Evolutionary conservation across 2,329 filamentous ascomycete species (phyloP), one percentile per base, ranked within the genome.

Genomic region (Paraphaeosphaeria sporulosa): DNA sequence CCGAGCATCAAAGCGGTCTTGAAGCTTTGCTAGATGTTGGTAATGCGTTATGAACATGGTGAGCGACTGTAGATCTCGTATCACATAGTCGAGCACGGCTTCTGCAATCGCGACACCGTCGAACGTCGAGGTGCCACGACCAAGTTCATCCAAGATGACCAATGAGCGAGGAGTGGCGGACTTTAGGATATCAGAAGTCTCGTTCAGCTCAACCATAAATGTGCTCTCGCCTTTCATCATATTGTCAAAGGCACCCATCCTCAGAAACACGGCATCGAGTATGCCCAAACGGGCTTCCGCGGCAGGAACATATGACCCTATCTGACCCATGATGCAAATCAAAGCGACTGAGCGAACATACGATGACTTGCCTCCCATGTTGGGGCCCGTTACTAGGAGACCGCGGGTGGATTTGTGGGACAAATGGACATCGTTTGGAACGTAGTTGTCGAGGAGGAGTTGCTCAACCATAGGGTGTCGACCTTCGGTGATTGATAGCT

Each of bases 351-450:
- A 92, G 55, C 95, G 92, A 23, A 99, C 94, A 77, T 97, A 99
- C 59, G 91, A 95, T n/a, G 93, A 97, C 76, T 99, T 99, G 58
- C 95, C 95, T 71, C 95, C 95, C 95, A 99, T 99, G 81, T 99
- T 99, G 32, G 95, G 95, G 0, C 95, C 95, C 0, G 95, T 99
- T 70, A 99, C 90, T 58, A 98, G 89, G 67, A 97, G 87, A 2
- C 93, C 92, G 6, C 91, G 85, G 3, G 88, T 76, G 1, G 58
- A 56, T 23, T 67, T 59, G 32, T 72, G 85, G n/a, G 87, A 85
- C 49, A 98, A 86, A 2, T 86, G 81, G 12, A 93, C 90, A 70
- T 90, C 87, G 78, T 99, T 99, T 49, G 95, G 94, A 59, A 99
- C 96, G 78, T 98, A 99, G 54, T 88, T 85, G 67, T 91, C 88